Evolutionary conservation across 768 basidiomycete genomes (phyloP).

Genomic region (Agrocybe chaxingu): DNA sequence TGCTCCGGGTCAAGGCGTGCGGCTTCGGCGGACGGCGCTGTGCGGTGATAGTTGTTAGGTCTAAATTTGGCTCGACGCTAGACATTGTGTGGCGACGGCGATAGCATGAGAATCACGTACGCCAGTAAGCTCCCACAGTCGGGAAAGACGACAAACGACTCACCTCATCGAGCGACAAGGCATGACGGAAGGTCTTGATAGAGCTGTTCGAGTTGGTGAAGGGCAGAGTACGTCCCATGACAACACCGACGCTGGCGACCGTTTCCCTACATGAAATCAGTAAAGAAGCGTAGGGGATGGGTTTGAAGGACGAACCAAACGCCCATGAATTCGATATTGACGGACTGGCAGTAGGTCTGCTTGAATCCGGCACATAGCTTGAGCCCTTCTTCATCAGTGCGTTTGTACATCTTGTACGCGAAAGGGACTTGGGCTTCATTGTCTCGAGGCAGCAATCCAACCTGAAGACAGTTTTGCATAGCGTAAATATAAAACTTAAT

Average conservation of each 20-base stretch:
- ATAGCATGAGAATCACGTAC: neutral
- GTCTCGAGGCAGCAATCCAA: conserved; percentile 66
- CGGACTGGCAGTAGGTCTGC: conserved; percentile 61
- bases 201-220: conserved; percentile 61
- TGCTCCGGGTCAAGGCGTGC: conserved; percentile 26
- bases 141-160: conserved; percentile 11
- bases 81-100: neutral
- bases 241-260: conserved; percentile 68
- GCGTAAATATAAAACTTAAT: neutral
- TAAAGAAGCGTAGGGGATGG: neutral
- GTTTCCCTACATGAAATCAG: conserved; percentile 58
- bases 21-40: conserved; percentile 22
- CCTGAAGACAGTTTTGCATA: conserved; percentile 31
- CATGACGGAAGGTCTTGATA: conserved; percentile 75
- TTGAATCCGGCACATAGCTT: conserved; percentile 66
- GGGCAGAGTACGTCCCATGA: conserved; percentile 59
- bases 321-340: conserved; percentile 75
- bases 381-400: conserved; percentile 41
- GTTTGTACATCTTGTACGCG: conserved; percentile 71
- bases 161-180: conserved; percentile 76
- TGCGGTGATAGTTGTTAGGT: conserved; percentile 60
- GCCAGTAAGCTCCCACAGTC: neutral
- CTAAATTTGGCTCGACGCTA: conserved; percentile 66
- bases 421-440: conserved; percentile 70
- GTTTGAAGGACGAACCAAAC: conserved; percentile 54